Evolutionary conservation across 2,329 filamentous ascomycete genomes (phyloP), one percentile per base, ranked within the genome.

Genomic region (Sodiomyces alkalinus): DNA sequence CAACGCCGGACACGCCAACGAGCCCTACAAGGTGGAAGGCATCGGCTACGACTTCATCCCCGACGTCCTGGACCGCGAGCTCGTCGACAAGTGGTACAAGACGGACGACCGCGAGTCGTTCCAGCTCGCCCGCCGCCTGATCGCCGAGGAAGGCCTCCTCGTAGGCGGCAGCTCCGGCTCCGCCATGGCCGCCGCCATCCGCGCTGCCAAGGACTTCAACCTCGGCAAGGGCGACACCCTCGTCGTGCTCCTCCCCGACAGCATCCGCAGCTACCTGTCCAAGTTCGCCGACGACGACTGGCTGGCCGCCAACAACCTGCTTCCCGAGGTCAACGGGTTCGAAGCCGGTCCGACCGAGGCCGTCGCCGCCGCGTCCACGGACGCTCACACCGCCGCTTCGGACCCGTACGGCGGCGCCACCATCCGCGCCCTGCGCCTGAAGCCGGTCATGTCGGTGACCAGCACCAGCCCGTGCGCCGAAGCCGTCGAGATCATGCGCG

Each of bases 231-330:
- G 80, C 32, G 86, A 98, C 46, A 73, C 85, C 2, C 73, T 96
- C 0, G 90, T 98, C 17, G 85, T 94, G 17, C 62, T 98, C 29
- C 64, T 94, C 12, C 92, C 90, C 1, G 90, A 98, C 53, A 93
- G 85, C 58, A 96, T 98, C 49, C 72, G 90, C 46, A 94, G 83
- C 56, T 98, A 98, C 53, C 73, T 98, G 16, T 87, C 80, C 60
- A 98, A 98, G 69, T 98, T 98, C 50, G 85, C 85, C 40, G 90
- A 98, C 50, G 92, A 98, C 49, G 90, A 96, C 61, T 98, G 90
- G 92, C 75, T 98, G 31, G 86, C 85, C 9, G 90, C 90, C 38
- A 98, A 98, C 57, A 79, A 87, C 49, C 80, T 98, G 15, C 68
- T 96, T 16, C 72, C 81, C n/a, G 44, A 47, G 10, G 49, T 56